Base-by-base conservation (phyloP, 257 asterid genomes). In the Thymus quinquecostatus region DNA sequence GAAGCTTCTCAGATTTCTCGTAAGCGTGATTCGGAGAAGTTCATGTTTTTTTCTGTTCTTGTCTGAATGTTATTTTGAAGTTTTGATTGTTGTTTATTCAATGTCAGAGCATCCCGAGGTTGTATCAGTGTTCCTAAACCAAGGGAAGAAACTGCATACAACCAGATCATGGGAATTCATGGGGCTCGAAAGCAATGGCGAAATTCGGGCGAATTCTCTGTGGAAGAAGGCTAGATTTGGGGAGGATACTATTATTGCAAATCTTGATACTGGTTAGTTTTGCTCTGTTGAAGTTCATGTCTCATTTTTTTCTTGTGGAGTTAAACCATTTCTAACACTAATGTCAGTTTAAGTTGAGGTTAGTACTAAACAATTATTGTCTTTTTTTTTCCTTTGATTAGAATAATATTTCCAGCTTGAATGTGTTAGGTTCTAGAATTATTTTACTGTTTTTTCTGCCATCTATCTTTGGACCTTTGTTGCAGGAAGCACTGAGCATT, bases 81-180 rank as follows among this genome's bases (percentile, higher is more conserved):
- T 69, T 36, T 41, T 71, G 1, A 33, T 21, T 44, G 8, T 45
- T 49, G 4, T 62, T 8, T 10, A 63, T 12, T 61, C 40, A 29
- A 48, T 59, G 66, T 73, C 87, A 94, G 99, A 67, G 75, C 89
- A 91, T 77, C 96, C 93, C 1, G 62, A 64, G 30, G 99, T 94
- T 64, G 76, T 88, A 29, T 94, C 99, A 8, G 92, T 94, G 21
- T 91, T 94, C 82, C 75, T 86, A 79, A 94, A 94, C 79, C 86
- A 63, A 54, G 97, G 95, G 32, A 85, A 85, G 49, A 83, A 86
- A 78, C 54, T 94, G 57, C 97, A 94, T 82, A 94, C 99, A 60
- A 94, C 99, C 13, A 86, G 97, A 76, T 91, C 99, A 56, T 94
- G 99, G 99, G 89, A 86, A 51, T 94, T 94, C 51, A 70, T 94